Percentiles rank a stretch among this genome's conserved stretches.
Conservation (phyloP, 2,329 filamentous ascomycete species). For the Alternaria rosae region DNA sequence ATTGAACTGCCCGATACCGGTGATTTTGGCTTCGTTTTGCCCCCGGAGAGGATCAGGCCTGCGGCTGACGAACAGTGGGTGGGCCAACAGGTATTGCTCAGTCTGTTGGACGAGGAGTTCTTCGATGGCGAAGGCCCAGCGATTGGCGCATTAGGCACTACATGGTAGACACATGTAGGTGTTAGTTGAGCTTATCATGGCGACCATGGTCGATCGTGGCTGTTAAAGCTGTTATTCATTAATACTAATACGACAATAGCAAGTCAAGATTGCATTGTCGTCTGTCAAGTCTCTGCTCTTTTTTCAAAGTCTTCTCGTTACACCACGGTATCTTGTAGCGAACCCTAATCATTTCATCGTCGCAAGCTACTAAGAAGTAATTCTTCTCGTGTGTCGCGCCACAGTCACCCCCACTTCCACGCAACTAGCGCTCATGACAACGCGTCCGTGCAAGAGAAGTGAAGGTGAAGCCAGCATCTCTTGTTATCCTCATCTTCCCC, state of each 20-base stretch:
- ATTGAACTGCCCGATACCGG: slow-evolving; percentile 59
- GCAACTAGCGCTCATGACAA: neutral
- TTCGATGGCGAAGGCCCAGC: slow-evolving; percentile 37
- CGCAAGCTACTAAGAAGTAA: no score
- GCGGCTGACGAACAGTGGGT: slow-evolving; percentile 56
- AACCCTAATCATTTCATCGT: neutral
- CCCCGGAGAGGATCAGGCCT: slow-evolving; percentile 56
- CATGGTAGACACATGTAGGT: neutral
- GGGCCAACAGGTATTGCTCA: slow-evolving; percentile 40
- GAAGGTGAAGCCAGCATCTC: slow-evolving; percentile 15
- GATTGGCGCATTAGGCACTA: neutral
- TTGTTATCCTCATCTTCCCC: slow-evolving; percentile 2
- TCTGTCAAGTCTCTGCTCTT: neutral
- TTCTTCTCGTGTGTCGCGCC: neutral
- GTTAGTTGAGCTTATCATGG: neutral
- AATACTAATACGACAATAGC: neutral
- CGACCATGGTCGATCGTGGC: neutral
- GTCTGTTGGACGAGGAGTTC: slow-evolving; percentile 36
- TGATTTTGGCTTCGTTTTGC: slow-evolving; percentile 58
- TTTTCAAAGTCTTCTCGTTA: neutral
- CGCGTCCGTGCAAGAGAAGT: neutral
- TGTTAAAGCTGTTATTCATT: neutral
- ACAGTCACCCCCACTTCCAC: neutral
- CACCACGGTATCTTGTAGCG: neutral
- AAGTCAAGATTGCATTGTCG: neutral